Conservation (phyloP, 73 alveolate species). For the Paramecium tetraurelia region DNA sequence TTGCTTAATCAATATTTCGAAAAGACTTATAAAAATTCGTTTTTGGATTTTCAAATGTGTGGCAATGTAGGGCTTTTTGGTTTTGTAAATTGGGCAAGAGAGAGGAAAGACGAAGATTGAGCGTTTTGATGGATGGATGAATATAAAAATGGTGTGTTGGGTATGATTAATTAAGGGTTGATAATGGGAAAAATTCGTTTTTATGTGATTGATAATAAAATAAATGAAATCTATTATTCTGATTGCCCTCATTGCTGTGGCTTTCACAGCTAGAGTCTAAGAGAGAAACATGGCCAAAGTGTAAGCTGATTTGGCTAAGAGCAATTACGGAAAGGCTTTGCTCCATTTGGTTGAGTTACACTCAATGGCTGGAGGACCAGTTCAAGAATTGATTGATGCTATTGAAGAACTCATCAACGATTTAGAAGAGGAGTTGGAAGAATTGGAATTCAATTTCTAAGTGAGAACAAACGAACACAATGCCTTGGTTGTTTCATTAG, state of each 20-base stretch:
- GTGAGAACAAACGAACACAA: conserved; percentile 36
- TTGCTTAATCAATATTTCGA: not conserved
- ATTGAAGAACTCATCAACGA: conserved; percentile 22
- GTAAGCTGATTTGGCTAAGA: conserved; percentile 16
- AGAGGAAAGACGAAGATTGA: not conserved
- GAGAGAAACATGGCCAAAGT: conserved; percentile 52
- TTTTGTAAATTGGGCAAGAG: not conserved
- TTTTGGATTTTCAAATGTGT: not conserved
- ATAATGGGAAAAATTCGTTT: not conserved
- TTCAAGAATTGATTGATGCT: conserved; percentile 33
- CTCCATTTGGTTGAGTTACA: conserved; percentile 25
- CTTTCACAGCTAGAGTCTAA: conserved; percentile 6
- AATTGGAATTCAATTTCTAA: not conserved
- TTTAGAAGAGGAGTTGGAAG: not conserved
- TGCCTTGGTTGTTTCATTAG: not conserved
- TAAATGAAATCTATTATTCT: not conserved
- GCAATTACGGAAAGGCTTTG: conserved; percentile 9
- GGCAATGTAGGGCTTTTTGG: too few species aligned
- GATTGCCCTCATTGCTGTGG: conserved; percentile 41
- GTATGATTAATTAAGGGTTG: not conserved
- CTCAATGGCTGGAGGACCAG: conserved; percentile 48
- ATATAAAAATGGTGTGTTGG: not conserved
- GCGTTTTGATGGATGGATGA: not conserved
- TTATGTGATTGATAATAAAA: conserved; percentile 18
- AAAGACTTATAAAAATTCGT: not conserved